Percentiles rank a stretch among this genome's conserved stretches.
Conservation (phyloP, 164 flowering plant species). For the Berberis thunbergii region DNA sequence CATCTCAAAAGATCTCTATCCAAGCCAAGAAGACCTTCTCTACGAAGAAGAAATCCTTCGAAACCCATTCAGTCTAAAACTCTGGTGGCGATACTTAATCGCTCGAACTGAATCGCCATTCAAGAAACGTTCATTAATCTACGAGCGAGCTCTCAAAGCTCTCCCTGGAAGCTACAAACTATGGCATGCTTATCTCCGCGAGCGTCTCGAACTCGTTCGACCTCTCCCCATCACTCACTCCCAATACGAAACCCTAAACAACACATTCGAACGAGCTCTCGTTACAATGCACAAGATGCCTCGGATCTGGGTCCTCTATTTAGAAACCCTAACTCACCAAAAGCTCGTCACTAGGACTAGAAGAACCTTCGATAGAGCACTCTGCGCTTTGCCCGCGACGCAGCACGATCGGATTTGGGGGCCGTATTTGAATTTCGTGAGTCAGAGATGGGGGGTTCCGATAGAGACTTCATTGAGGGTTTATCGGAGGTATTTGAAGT, state of each 20-base stretch:
- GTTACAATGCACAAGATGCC: constrained; percentile 98
- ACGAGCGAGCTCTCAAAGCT: constrained; percentile 84
- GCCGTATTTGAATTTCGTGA: constrained; percentile 55
- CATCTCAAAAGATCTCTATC: too few species aligned
- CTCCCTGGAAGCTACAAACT: constrained; percentile 93
- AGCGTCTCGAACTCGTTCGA: constrained; percentile 26
- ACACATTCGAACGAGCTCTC: constrained; percentile 84
- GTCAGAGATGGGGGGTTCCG: constrained; percentile 72
- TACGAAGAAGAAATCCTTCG: constrained; percentile 84
- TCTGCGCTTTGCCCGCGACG: constrained; percentile 87
- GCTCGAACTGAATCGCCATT: constrained; percentile 49
- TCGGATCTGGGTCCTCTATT: constrained; percentile 77
- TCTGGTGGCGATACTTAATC: constrained; percentile 88
- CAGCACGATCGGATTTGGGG: constrained; percentile 95
- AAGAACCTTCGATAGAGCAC: constrained; percentile 68
- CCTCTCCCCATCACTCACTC: constrained; percentile 22
- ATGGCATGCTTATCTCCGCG: constrained; percentile 86
- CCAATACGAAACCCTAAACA: constrained; percentile 55
- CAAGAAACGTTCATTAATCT: constrained; percentile 57
- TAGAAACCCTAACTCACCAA: constrained; percentile 51
- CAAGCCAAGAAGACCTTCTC: constrained; percentile 35
- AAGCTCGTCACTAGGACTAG: constrained; percentile 52
- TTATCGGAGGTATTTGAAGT: constrained; percentile 82
- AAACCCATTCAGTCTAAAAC: constrained; percentile 69
- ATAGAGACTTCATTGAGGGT: constrained; percentile 88